Percentiles rank a stretch among this genome's conserved stretches.
Evolutionary conservation across 164 flowering plant genomes (phyloP).

Genomic region (Stephania cephalantha): DNA sequence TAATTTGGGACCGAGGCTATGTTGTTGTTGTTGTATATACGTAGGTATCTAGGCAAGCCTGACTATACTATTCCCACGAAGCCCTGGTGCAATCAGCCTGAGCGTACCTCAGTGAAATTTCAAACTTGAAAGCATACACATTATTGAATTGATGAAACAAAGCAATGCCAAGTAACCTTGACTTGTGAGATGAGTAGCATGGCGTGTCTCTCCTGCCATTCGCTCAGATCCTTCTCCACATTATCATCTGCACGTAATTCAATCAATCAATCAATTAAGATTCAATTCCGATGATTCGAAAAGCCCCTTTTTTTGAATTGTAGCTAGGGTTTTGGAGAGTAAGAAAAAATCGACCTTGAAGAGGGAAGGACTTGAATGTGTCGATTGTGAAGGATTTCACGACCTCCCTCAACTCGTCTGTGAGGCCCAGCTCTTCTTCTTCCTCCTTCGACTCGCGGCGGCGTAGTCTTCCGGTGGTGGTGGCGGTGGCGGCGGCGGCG

Average conservation of each 20-base stretch:
- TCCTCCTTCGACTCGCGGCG: constrained; percentile 7
- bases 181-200: constrained; percentile 56
- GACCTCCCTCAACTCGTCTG: constrained; percentile 42
- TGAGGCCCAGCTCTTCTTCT: constrained; percentile 49
- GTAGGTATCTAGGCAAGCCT: too few relatives aligned
- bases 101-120: too few relatives aligned
- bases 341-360: constrained; percentile 28
- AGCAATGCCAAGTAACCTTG: constrained; percentile 35
- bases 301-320: not conserved
- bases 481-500: not conserved
- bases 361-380: constrained; percentile 62
- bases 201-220: constrained; percentile 87
- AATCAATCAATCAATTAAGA: not conserved
- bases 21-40: too few relatives aligned
- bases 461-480: not conserved
- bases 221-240: constrained; percentile 56
- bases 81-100: too few relatives aligned
- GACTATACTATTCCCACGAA: too few relatives aligned
- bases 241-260: constrained; percentile 30
- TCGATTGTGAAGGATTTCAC: constrained; percentile 63
- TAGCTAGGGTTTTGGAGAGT: not conserved
- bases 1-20: too few relatives aligned
- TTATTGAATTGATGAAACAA: too few relatives aligned
- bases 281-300: not conserved
- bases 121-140: too few relatives aligned